Evolutionary conservation across 768 basidiomycete species (phyloP).

Genomic region (Kwoniella bestiolae): DNA sequence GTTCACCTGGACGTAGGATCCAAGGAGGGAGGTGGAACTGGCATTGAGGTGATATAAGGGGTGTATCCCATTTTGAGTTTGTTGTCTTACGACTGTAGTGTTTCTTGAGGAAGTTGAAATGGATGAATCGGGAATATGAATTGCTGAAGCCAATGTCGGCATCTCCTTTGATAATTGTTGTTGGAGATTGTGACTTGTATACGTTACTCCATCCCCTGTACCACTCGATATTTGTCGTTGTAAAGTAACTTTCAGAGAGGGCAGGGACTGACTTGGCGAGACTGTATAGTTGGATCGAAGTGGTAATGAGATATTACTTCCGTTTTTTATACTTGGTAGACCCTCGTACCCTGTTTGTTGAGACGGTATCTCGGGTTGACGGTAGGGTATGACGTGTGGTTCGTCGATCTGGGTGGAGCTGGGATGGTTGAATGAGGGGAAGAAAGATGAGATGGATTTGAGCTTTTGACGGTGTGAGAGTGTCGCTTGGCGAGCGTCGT

Average conservation of each 20-base stretch:
- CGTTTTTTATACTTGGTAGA: neutral
- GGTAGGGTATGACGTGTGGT: constrained; percentile 13
- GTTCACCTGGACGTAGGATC: neutral
- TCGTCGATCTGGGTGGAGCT: neutral
- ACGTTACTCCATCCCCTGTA: neutral
- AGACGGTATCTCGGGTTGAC: neutral
- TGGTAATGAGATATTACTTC: constrained; percentile 8
- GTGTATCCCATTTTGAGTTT: neutral
- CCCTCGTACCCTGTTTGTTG: neutral
- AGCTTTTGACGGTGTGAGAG: constrained; percentile 6
- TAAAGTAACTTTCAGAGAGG: neutral
- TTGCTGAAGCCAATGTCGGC: constrained; percentile 35
- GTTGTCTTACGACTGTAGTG: neutral
- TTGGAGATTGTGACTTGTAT: constrained; percentile 15
- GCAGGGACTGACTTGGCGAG: neutral
- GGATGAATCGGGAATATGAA: constrained; percentile 18
- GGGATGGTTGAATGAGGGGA: constrained; percentile 2
- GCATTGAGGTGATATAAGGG: constrained; percentile 9
- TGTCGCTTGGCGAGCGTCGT: neutral
- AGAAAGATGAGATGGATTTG: constrained; percentile 20
- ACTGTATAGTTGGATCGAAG: neutral
- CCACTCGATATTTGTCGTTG: neutral
- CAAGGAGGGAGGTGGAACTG: constrained; percentile 2
- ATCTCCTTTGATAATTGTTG: constrained; percentile 17
- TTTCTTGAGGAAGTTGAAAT: neutral